Evolutionary conservation across 2,329 filamentous ascomycete genomes (phyloP).

Genomic region (Sporothrix schenckii): DNA sequence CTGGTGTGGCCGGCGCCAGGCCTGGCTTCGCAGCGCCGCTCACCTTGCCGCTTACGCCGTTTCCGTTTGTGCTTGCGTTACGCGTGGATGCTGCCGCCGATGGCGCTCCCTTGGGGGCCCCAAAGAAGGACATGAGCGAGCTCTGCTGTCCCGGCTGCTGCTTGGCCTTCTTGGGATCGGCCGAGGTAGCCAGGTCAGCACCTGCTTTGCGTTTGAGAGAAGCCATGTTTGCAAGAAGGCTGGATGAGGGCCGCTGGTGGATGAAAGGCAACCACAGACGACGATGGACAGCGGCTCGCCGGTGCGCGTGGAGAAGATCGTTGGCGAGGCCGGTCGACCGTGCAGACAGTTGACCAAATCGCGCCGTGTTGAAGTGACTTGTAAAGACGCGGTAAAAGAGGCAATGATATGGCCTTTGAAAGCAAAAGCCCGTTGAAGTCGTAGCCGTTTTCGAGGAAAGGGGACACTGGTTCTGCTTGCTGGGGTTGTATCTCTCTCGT

Average conservation of each 20-base stretch:
- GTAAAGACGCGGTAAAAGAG: neutral
- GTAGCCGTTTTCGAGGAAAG: neutral
- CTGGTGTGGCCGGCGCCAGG: constrained; percentile 29
- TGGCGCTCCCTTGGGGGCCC: constrained; percentile 55
- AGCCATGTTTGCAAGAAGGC: constrained; percentile 47
- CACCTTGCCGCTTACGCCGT: constrained; percentile 29
- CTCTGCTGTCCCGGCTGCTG: constrained; percentile 53
- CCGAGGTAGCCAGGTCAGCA: constrained; percentile 45
- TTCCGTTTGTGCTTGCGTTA: neutral
- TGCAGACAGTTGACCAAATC: neutral
- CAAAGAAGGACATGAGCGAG: constrained; percentile 90
- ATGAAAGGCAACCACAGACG: neutral
- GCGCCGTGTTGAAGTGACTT: neutral
- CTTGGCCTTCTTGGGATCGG: constrained; percentile 71
- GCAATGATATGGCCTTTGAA: neutral
- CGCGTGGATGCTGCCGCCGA: neutral
- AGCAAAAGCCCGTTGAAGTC: neutral
- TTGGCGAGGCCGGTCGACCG: neutral
- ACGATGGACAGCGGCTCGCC: neutral
- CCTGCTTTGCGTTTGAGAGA: constrained; percentile 69
- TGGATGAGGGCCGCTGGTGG: neutral
- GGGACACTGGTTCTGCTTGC: neutral
- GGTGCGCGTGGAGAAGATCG: neutral
- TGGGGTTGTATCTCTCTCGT: neutral
- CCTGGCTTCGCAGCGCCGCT: constrained; percentile 35